Evolutionary conservation across 257 asterid species (phyloP).

Genomic region (Solanum pimpinellifolium): DNA sequence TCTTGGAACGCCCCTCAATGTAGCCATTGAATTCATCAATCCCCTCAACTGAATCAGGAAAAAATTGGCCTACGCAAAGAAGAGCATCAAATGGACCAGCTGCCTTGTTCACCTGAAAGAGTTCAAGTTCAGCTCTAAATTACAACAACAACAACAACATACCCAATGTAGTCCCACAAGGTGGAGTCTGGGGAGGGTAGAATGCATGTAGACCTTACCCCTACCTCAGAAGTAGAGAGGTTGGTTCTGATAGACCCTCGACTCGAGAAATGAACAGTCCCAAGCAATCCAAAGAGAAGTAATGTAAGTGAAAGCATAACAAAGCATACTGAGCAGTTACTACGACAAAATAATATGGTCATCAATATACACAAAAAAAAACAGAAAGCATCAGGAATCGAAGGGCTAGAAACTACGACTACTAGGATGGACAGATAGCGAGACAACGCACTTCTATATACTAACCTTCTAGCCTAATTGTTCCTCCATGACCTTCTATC

Average conservation of each 20-base stretch:
- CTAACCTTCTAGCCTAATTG: not conserved
- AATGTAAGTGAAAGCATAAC: not conserved
- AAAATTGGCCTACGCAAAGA: constrained; percentile 90
- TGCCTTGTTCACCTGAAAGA: constrained; percentile 78
- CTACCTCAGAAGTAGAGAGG: not conserved
- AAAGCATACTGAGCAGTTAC: not conserved
- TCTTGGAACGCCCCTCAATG: constrained; percentile 49
- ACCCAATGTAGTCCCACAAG: not conserved
- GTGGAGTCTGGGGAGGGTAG: not conserved
- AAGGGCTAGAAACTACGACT: not conserved
- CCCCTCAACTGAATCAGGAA: constrained; percentile 62
- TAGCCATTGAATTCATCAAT: constrained; percentile 72
- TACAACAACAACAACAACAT: not conserved
- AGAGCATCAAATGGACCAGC: constrained; percentile 97
- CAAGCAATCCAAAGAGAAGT: not conserved
- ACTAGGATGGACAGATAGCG: not conserved
- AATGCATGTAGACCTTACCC: not conserved
- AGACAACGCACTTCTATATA: not conserved
- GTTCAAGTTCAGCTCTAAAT: not conserved
- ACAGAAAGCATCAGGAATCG: not conserved
- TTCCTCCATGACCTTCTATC: not conserved
- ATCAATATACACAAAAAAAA: not conserved
- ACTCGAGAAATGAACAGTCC: not conserved
- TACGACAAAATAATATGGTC: not conserved
- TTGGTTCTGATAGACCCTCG: not conserved